These are phyloP conservation scores for Scheffersomyces illinoinensis DNA, from an alignment of 1,139 yeast species.

Conservation along the genomic window DNA sequence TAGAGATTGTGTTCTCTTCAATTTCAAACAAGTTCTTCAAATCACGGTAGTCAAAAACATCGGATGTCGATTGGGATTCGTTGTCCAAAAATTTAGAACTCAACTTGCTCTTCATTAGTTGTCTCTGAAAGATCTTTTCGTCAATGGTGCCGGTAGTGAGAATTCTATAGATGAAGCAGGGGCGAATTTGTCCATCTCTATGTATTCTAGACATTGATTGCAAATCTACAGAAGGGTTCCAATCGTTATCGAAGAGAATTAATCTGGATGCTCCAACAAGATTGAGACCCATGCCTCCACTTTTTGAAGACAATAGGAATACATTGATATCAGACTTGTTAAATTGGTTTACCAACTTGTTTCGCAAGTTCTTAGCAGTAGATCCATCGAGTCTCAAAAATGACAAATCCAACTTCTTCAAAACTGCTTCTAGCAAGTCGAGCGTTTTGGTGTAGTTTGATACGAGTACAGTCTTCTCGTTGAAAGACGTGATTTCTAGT, in stretches of 20 bases:
- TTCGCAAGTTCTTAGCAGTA: constrained; percentile 68
- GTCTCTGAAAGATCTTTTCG: constrained; percentile 94
- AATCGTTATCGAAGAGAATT: constrained; percentile 82
- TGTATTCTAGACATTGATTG: constrained; percentile 97
- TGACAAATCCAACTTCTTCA: constrained; percentile 51
- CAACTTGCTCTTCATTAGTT: constrained; percentile 76
- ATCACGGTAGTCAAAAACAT: constrained; percentile 62
- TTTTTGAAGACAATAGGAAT: constrained; percentile 81
- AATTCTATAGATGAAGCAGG: constrained; percentile 82
- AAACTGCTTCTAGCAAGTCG: constrained; percentile 65
- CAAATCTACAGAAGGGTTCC: constrained; percentile 91
- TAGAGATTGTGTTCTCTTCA: constrained; percentile 51
- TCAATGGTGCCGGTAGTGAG: constrained; percentile 88
- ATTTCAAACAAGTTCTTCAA: constrained; percentile 75
- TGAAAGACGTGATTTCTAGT: constrained; percentile 39
- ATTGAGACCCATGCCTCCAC: constrained; percentile 95
- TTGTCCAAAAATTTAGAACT: constrained; percentile 77
- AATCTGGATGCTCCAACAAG: constrained; percentile 87
- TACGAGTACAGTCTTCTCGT: constrained; percentile 81
- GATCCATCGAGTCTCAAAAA: constrained; percentile 81
- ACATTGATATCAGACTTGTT: constrained; percentile 60
- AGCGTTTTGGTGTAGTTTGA: constrained; percentile 90
- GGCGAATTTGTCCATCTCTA: constrained; percentile 84
- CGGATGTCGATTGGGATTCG: constrained; percentile 30
- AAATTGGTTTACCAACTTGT: constrained; percentile 65